Percentiles rank a stretch among this genome's conserved stretches.
Evolutionary conservation across 768 basidiomycete species (phyloP).

Genomic region (Kwoniella sp.): DNA sequence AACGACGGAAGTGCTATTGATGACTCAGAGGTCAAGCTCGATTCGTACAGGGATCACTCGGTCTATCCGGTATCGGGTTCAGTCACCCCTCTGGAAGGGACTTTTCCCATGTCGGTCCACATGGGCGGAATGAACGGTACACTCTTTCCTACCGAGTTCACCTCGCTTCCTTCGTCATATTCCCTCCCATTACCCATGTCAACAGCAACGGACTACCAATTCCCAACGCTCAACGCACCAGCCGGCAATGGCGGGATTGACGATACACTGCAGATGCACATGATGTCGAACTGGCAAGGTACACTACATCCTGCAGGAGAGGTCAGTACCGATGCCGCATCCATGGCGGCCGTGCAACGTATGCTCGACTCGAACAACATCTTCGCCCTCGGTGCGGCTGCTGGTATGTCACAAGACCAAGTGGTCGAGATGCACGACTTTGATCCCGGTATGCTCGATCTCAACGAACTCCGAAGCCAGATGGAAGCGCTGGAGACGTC

Average conservation of each 20-base stretch:
- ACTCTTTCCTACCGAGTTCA: neutral
- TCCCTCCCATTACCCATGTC: neutral
- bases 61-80: conserved; percentile 16
- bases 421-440: conserved; percentile 19
- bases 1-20: neutral
- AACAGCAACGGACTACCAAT: neutral
- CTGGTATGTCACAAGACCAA: conserved; percentile 27
- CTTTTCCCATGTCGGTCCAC: conserved; percentile 10
- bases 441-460: conserved; percentile 12
- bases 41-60: conserved; percentile 10
- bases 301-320: neutral
- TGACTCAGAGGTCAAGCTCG: conserved; percentile 4
- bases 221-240: neutral
- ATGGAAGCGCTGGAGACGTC: conserved; percentile 5
- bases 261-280: neutral
- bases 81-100: conserved; percentile 16
- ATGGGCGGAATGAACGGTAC: neutral
- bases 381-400: conserved; percentile 26
- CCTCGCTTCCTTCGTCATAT: neutral
- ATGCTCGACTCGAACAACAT: conserved; percentile 32
- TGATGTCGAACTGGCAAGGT: neutral
- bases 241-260: neutral
- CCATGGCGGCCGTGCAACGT: conserved; percentile 14
- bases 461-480: conserved; percentile 7
- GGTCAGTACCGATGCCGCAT: neutral